phyloP scores from a whole-genome alignment of 1,139 yeast genomes.

The Trichomonascaceae sp. region DNA sequence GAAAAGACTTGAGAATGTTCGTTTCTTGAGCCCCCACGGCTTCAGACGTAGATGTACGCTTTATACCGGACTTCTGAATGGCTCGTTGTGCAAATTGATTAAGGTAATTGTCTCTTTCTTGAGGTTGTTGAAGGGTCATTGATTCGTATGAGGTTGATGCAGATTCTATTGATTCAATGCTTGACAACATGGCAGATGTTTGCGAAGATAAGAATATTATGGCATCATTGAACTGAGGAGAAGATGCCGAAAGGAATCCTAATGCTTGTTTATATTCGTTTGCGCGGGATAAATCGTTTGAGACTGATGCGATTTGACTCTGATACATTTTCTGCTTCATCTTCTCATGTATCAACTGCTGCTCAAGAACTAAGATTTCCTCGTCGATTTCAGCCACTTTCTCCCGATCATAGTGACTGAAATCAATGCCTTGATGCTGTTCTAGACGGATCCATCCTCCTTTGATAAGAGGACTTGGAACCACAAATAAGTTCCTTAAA shows the following conservation, averaged over 20 bases:
- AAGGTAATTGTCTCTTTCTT: slow-evolving; percentile 19
- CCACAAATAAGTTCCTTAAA: slow-evolving; percentile 63
- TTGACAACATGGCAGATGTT: slow-evolving; percentile 14
- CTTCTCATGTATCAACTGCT: slow-evolving; percentile 30
- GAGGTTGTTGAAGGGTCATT: not conserved
- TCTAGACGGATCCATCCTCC: slow-evolving; percentile 62
- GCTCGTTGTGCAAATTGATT: slow-evolving; percentile 18
- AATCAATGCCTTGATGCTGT: slow-evolving; percentile 58
- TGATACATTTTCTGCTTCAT: not conserved
- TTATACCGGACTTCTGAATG: slow-evolving; percentile 14
- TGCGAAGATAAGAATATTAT: slow-evolving; percentile 42
- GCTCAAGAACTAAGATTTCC: slow-evolving; percentile 37
- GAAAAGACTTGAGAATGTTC: not conserved
- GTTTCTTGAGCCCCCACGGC: not conserved
- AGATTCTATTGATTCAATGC: slow-evolving; percentile 1
- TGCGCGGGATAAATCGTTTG: slow-evolving; percentile 35
- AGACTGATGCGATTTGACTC: slow-evolving; percentile 17
- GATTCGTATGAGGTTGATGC: slow-evolving; percentile 1
- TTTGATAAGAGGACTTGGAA: slow-evolving; percentile 63
- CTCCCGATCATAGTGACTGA: slow-evolving; percentile 22
- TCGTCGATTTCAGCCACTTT: slow-evolving; percentile 25
- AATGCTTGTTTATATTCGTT: slow-evolving; percentile 34
- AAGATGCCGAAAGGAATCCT: slow-evolving; percentile 40
- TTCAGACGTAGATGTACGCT: not conserved
- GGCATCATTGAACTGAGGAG: slow-evolving; percentile 41